These are phyloP conservation scores for Umbelopsis sp. DNA, from an alignment of 371 early-diverging fungal genomes.

Conservation along the genomic window DNA sequence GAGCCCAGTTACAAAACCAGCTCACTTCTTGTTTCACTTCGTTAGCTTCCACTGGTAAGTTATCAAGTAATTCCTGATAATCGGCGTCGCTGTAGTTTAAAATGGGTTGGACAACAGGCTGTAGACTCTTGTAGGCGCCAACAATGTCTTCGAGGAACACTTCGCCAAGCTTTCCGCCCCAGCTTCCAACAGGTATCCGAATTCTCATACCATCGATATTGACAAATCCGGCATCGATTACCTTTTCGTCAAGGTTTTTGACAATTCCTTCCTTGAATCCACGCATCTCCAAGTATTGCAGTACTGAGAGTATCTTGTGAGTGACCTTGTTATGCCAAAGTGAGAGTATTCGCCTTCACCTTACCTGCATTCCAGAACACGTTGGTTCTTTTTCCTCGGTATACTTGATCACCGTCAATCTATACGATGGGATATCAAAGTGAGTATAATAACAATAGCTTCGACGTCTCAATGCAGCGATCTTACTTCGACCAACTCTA, in stretches of 20 bases:
- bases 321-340: too few species aligned
- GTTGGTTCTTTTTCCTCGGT: too few species aligned
- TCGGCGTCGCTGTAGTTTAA: not conserved
- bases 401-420: too few species aligned
- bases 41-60: not conserved
- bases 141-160: constrained; percentile 22
- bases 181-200: not conserved
- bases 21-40: not conserved
- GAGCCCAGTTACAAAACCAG: not conserved
- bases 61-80: not conserved
- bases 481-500: constrained; percentile 54
- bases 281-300: not conserved
- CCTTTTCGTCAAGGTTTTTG: not conserved
- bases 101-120: not conserved
- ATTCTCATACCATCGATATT: not conserved
- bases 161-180: not conserved
- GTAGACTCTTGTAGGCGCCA: constrained; percentile 14
- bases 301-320: too few species aligned
- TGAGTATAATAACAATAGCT: too few species aligned
- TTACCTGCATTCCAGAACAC: too few species aligned
- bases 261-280: not conserved
- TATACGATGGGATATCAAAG: too few species aligned
- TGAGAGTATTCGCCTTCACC: too few species aligned
- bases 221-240: constrained; percentile 27
- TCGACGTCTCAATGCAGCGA: not conserved